Conservation (phyloP, 768 basidiomycete genomes). For the Pleurotus tuber-regium region DNA sequence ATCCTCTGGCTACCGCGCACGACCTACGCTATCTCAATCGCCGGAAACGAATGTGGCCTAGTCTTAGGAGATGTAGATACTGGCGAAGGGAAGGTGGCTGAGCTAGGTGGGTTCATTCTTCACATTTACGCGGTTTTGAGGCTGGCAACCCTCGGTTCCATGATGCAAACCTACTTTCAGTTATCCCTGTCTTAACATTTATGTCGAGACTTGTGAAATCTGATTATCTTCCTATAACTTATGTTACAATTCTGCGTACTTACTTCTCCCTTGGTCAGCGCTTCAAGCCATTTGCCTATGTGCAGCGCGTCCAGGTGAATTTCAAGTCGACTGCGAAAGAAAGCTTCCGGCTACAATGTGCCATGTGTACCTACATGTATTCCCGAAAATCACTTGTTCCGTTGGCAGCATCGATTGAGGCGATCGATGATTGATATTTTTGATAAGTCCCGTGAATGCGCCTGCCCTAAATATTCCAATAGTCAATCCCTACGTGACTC, state of each 20-base stretch:
- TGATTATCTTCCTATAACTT: neutral
- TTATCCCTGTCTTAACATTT: constrained; percentile 17
- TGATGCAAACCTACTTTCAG: constrained; percentile 12
- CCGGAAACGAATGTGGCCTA: too few relatives aligned
- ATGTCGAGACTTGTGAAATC: constrained; percentile 14
- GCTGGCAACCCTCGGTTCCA: too few relatives aligned
- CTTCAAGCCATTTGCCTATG: neutral
- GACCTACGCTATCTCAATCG: too few relatives aligned
- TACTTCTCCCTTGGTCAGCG: neutral
- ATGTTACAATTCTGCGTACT: constrained; percentile 2
- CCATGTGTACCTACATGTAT: neutral
- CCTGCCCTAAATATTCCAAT: constrained; percentile 3
- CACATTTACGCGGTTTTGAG: too few relatives aligned
- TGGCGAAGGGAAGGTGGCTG: too few relatives aligned
- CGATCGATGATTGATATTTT: constrained; percentile 11
- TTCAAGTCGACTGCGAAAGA: neutral
- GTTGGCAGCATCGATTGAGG: neutral
- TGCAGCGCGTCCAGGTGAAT: neutral
- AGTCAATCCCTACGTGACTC: neutral
- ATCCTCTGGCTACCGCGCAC: too few relatives aligned
- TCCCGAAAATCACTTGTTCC: constrained; percentile 2
- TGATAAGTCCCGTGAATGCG: constrained; percentile 10
- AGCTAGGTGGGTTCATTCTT: too few relatives aligned
- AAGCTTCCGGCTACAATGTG: neutral
- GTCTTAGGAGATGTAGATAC: too few relatives aligned